Evolutionary conservation across 202 grass and related monocot species (phyloP).

Genomic region (Setaria italica): DNA sequence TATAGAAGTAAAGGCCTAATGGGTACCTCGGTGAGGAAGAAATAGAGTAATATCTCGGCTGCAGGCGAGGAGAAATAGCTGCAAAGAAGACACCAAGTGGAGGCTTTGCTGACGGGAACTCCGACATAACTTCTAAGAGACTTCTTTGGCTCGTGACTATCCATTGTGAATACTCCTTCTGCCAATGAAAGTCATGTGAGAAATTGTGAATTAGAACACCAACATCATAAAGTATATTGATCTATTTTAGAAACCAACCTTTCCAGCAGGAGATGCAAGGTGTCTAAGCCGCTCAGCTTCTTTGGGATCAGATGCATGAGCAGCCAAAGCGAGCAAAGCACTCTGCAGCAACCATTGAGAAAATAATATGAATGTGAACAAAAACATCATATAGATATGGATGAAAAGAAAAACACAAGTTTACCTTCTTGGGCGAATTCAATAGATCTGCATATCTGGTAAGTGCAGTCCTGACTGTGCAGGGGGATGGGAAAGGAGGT

Average conservation of each 20-base stretch:
- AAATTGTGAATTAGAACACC: constrained; percentile 26
- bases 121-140: constrained; percentile 71
- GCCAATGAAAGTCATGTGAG: constrained; percentile 42
- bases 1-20: constrained; percentile 5
- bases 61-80: constrained; percentile 67
- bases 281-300: constrained; percentile 65
- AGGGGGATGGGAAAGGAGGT: constrained; percentile 67
- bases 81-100: constrained; percentile 75
- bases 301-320: constrained; percentile 63
- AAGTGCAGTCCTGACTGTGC: constrained; percentile 65
- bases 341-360: constrained; percentile 46
- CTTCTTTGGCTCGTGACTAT: constrained; percentile 72
- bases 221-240: constrained; percentile 25
- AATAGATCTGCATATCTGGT: constrained; percentile 71
- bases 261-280: constrained; percentile 75
- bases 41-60: constrained; percentile 77
- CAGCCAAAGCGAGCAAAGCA: constrained; percentile 63
- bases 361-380: constrained; percentile 22
- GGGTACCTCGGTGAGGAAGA: constrained; percentile 70
- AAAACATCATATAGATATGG: constrained; percentile 2
- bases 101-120: constrained; percentile 68
- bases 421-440: constrained; percentile 75
- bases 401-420: background rate
- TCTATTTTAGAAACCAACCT: constrained; percentile 48
- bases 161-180: constrained; percentile 85